Conservation (phyloP, 805 yeast genomes). For the Metschnikowia amazonensis region DNA sequence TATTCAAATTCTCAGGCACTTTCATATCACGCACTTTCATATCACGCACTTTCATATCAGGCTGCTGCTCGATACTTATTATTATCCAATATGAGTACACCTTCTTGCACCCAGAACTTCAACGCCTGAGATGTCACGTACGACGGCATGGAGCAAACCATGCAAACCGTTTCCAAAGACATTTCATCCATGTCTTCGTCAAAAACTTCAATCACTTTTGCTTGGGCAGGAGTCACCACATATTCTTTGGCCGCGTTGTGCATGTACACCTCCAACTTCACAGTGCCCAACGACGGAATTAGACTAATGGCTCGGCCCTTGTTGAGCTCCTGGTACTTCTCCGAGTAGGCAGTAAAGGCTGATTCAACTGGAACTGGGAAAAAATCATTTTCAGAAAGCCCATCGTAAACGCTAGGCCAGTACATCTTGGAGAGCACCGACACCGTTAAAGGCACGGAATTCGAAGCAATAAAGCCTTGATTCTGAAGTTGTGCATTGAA, state of each 20-base stretch:
- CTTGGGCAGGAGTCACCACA: constrained; percentile 66
- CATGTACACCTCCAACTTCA: constrained; percentile 51
- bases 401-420: constrained; percentile 63
- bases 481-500: constrained; percentile 40
- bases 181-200: constrained; percentile 30
- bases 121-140: constrained; percentile 26
- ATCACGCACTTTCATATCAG: too few species aligned
- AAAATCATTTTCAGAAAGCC: constrained; percentile 26
- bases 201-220: constrained; percentile 56
- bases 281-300: constrained; percentile 58
- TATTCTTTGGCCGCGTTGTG: constrained; percentile 22
- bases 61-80: constrained; percentile 2
- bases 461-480: neutral
- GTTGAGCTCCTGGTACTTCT: constrained; percentile 41
- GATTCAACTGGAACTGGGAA: constrained; percentile 51
- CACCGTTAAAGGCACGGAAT: neutral
- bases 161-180: constrained; percentile 21
- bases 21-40: too few species aligned
- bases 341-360: constrained; percentile 42
- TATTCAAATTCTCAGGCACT: too few species aligned
- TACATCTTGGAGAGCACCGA: constrained; percentile 70
- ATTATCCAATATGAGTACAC: constrained; percentile 37
- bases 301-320: constrained; percentile 57
- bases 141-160: constrained; percentile 22
- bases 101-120: constrained; percentile 62